Evolutionary conservation across 257 asterid species (phyloP).

Genomic region (Ehretia macrophylla): DNA sequence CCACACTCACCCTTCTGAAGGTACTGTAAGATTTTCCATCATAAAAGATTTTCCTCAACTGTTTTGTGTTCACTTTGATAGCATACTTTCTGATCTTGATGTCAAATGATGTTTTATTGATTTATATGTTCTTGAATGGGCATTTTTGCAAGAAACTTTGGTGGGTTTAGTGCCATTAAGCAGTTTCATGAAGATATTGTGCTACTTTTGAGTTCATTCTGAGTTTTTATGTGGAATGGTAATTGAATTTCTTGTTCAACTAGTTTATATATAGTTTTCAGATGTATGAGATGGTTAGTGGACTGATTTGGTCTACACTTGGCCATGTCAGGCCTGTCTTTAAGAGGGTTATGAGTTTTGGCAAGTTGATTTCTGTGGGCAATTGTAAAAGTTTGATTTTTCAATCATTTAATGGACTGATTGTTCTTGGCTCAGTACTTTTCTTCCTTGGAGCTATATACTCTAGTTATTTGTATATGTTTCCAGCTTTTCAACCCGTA

Average conservation of each 20-base stretch:
- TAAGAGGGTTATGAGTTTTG: conserved; percentile 34
- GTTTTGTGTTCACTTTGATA: background rate
- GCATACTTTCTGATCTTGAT: background rate
- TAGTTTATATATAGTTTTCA: too few species aligned
- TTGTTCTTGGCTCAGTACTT: conserved; percentile 53
- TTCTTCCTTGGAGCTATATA: conserved; percentile 62
- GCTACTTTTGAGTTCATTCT: background rate
- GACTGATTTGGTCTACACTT: conserved; percentile 24
- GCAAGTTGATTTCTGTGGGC: conserved; percentile 34
- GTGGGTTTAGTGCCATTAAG: background rate
- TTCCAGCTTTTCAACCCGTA: conserved; percentile 38
- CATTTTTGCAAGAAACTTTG: background rate
- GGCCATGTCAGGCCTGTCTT: conserved; percentile 36
- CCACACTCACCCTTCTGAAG: background rate
- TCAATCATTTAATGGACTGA: conserved; percentile 52
- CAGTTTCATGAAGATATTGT: background rate
- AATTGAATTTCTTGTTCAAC: conserved; percentile 12
- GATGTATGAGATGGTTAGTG: conserved; percentile 33
- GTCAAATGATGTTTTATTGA: background rate
- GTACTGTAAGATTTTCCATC: background rate
- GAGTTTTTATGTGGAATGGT: conserved; percentile 7
- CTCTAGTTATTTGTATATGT: conserved; percentile 50
- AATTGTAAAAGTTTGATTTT: conserved; percentile 47
- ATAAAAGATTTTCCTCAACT: too few species aligned
- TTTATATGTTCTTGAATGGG: background rate